phyloP scores from a whole-genome alignment of 1,139 yeast genomes.

The Suhomyces coccinellae region DNA sequence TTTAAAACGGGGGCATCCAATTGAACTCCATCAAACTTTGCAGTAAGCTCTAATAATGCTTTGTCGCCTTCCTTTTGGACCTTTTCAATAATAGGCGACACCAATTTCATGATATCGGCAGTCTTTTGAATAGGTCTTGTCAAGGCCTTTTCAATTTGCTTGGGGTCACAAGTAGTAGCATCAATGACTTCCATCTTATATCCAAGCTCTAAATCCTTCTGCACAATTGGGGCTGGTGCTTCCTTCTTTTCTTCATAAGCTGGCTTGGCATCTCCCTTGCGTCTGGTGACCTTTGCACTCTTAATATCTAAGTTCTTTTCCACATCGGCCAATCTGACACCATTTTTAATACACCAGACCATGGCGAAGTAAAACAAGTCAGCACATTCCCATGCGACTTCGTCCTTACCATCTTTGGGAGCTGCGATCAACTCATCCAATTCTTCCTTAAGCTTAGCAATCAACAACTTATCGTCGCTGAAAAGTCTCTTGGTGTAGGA shows the following conservation, averaged over 20 bases:
- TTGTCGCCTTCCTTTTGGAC: constrained; percentile 80
- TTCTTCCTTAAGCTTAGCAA: constrained; percentile 91
- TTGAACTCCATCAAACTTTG: constrained; percentile 83
- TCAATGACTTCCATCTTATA: constrained; percentile 66
- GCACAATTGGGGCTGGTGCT: constrained; percentile 3
- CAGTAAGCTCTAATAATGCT: constrained; percentile 83
- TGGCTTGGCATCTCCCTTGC: constrained; percentile 95
- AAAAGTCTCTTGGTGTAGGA: constrained; percentile 90
- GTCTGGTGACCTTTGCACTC: constrained; percentile 81
- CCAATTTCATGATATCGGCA: constrained; percentile 86
- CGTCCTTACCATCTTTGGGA: constrained; percentile 44
- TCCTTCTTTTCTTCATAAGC: constrained; percentile 46
- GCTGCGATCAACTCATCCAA: constrained; percentile 96
- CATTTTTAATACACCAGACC: constrained; percentile 81
- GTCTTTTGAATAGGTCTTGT: constrained; percentile 91
- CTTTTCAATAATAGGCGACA: constrained; percentile 80
- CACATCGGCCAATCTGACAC: constrained; percentile 76
- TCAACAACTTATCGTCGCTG: constrained; percentile 68
- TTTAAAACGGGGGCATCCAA: constrained; percentile 68
- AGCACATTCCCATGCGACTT: constrained; percentile 96
- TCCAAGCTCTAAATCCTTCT: constrained; percentile 20
- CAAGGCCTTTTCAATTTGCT: constrained; percentile 56
- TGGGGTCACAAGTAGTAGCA: constrained; percentile 41
- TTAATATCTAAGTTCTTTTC: constrained; percentile 84
- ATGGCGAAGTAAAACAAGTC: constrained; percentile 89